phyloP scores from a whole-genome alignment of 1,139 yeast genomes.

The Hyphopichia khmerensis region DNA sequence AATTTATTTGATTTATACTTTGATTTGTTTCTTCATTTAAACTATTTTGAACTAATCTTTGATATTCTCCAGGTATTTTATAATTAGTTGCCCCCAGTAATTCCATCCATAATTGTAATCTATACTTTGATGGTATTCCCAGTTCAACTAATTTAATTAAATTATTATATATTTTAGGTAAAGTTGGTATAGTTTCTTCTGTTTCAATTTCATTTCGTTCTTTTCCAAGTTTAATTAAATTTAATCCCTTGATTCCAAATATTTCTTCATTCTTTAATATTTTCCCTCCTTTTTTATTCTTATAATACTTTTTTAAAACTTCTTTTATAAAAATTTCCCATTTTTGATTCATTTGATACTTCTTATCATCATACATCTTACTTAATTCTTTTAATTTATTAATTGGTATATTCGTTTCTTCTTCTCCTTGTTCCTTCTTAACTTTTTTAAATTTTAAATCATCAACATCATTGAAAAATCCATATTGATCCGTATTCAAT shows the following conservation, averaged over 20 bases:
- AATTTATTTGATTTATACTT: conserved; percentile 51
- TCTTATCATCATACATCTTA: conserved; percentile 32
- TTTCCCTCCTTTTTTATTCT: conserved; percentile 17
- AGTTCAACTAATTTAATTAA: conserved; percentile 31
- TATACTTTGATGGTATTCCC: conserved; percentile 50
- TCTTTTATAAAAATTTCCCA: conserved; percentile 37
- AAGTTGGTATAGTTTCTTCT: not conserved
- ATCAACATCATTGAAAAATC: conserved; percentile 37
- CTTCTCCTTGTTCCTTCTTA: not conserved
- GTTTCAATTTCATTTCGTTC: not conserved
- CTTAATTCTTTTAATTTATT: conserved; percentile 32
- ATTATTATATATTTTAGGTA: conserved; percentile 16
- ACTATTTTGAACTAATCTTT: conserved; percentile 18
- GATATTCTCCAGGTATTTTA: conserved; percentile 52
- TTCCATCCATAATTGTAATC: conserved; percentile 55
- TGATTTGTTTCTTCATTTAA: conserved; percentile 10
- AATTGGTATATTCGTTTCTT: conserved; percentile 8
- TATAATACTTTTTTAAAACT: conserved; percentile 24
- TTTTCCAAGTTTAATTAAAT: conserved; percentile 19
- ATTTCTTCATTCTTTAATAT: conserved; percentile 18
- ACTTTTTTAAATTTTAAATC: not conserved
- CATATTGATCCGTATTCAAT: conserved; percentile 47
- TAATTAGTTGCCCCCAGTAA: conserved; percentile 51
- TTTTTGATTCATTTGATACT: conserved; percentile 23
- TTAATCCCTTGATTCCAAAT: conserved; percentile 39